These are phyloP conservation scores for Quercus tomentella DNA, from an alignment of 331 rosid species.

Conservation along the genomic window DNA sequence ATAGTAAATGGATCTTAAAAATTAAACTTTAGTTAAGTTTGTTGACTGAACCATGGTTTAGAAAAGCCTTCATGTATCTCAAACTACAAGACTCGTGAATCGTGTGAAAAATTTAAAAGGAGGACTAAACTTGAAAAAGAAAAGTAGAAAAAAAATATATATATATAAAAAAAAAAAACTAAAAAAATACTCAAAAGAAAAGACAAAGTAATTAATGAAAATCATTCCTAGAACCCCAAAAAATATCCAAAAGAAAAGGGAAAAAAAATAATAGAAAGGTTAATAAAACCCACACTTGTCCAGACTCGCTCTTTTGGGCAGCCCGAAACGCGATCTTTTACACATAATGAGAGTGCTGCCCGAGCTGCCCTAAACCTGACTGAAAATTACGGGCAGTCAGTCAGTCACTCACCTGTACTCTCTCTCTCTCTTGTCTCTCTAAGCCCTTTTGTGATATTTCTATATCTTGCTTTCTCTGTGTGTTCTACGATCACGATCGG, in stretches of 20 bases:
- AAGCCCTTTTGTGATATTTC: slow-evolving; percentile 44
- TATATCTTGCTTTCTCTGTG: slow-evolving; percentile 37
- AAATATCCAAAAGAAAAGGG: neutral
- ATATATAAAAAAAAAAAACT: neutral
- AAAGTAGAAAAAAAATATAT: neutral
- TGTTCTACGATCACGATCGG: slow-evolving; percentile 60
- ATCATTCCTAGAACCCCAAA: neutral
- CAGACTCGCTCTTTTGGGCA: slow-evolving; percentile 47
- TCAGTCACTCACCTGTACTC: slow-evolving; percentile 37
- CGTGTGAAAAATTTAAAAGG: no score
- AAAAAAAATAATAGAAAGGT: neutral
- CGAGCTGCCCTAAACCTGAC: slow-evolving; percentile 61
- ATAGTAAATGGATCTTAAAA: no score
- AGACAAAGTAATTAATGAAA: slow-evolving; percentile 25
- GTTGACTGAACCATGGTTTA: slow-evolving; percentile 27
- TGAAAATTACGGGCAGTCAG: slow-evolving; percentile 78
- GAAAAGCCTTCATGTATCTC: neutral
- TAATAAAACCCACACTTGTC: slow-evolving; percentile 59
- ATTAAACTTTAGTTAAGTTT: slow-evolving; percentile 12
- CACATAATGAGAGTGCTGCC: slow-evolving; percentile 31
- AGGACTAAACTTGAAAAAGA: no score
- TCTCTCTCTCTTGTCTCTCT: slow-evolving; percentile 30
- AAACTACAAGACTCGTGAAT: neutral
- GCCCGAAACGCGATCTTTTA: slow-evolving; percentile 30
- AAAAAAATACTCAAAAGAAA: slow-evolving; percentile 18